Base-by-base conservation (phyloP, 2,329 filamentous ascomycete species). In the Colletotrichum simmondsii region DNA sequence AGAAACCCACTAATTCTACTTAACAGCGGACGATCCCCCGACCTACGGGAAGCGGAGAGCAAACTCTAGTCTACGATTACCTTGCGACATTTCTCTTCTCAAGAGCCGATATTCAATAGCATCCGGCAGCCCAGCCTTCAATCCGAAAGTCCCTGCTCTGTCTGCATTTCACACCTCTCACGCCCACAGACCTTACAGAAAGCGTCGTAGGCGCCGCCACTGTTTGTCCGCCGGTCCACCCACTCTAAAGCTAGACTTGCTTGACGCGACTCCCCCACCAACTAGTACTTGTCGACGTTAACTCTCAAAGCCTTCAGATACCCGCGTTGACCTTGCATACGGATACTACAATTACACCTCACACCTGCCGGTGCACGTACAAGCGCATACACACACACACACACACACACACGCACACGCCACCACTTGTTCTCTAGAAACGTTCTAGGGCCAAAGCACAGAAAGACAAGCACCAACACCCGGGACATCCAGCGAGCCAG, bases 1-100 rank as follows among this genome's bases (percentile, higher is more conserved):
- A 70, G 24, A 63, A 67, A n/a, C 32, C 56, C 46, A 71, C 68
- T 56, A 49, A 71, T 53, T 61, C 30, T 71, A 67, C 63, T 67
- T 67, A 71, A 67, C 56, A 71, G 62, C 57, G 46, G 68, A 60
- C 37, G 26, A 26, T 56, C 56, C 63, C 62, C 63, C 56, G 32
- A 71, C 35, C 56, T 22, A 65, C 30, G 37, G 37, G 28, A 69
- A 8, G 53, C 61, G 42, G 42, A 42, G 37, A 54, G 52, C 52
- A 54, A 26, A 54, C 16, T 26, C 52, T 22, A 16, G 24, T 26
- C 52, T n/a, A 22, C 42, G 42, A 49, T n/a, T 49, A 49, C 19
- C 42, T 49, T n/a, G 19, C 42, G 42, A 49, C 16, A 19, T 19
- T 49, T 10, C 19, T 49, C 42, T 49, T 49, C 19, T 49, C 19